A percentile compares a stretch with the other conserved stretches of the same genome.
Conservation (phyloP, 2,329 filamentous ascomycete species). For the Botryotinia convoluta region DNA sequence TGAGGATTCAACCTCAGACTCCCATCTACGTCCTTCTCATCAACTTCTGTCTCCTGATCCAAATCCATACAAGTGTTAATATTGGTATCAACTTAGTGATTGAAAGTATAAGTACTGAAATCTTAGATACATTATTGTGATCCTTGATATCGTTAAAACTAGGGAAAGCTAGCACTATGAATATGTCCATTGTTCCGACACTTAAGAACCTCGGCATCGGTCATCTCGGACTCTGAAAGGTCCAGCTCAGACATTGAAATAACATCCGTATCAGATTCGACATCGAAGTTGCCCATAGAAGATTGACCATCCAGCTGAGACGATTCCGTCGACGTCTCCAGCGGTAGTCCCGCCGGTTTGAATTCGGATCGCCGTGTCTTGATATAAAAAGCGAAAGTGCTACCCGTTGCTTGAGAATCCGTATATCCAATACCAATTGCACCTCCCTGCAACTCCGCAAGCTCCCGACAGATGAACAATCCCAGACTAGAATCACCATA, state of each 20-base stretch:
- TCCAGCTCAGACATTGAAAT: not conserved
- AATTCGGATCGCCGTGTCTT: not conserved
- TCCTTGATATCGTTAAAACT: not conserved
- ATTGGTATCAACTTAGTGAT: not conserved
- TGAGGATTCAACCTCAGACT: not conserved
- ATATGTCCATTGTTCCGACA: not conserved
- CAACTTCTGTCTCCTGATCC: not conserved
- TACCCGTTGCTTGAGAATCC: not conserved
- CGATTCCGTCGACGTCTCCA: not conserved
- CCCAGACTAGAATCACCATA: not conserved
- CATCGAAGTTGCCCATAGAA: not conserved
- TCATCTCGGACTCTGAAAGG: not conserved
- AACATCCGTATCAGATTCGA: not conserved
- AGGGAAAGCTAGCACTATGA: not conserved
- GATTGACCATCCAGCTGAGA: not conserved
- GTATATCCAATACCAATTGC: not conserved
- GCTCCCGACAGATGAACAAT: not conserved
- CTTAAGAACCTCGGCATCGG: not conserved
- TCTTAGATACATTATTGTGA: not conserved
- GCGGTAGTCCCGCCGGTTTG: not conserved
- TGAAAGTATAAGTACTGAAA: not conserved
- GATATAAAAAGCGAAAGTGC: constrained; percentile 1
- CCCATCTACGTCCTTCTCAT: not conserved
- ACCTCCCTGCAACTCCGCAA: constrained; percentile 8
- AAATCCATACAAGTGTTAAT: not conserved